These are phyloP conservation scores for Fusarium chlamydosporum DNA, from an alignment of 2,329 filamentous ascomycete genomes.

Conservation along the genomic window DNA sequence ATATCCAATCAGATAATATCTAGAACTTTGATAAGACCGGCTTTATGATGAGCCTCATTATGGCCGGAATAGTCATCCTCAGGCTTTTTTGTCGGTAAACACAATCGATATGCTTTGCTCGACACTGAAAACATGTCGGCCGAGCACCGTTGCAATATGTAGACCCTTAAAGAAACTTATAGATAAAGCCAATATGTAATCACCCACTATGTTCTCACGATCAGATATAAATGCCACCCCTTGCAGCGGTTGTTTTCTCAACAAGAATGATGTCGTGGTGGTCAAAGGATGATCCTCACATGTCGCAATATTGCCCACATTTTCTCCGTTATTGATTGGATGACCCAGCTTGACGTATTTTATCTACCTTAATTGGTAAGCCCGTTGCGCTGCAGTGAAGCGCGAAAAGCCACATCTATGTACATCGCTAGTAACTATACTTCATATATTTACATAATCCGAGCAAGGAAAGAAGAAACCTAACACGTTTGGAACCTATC, in stretches of 20 bases:
- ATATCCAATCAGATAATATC: too few relatives aligned
- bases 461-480: not conserved
- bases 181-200: not conserved
- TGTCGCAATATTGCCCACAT: not conserved
- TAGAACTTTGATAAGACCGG: too few relatives aligned
- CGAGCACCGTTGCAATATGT: constrained; percentile 1
- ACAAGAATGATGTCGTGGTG: constrained; percentile 5
- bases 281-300: constrained; percentile 1
- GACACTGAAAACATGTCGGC: not conserved
- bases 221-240: not conserved
- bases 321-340: not conserved
- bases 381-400: not conserved
- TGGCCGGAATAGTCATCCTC: too few relatives aligned
- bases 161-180: not conserved
- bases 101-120: not conserved
- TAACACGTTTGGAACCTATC: too few relatives aligned
- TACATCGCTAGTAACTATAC: not conserved
- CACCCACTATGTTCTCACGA: not conserved
- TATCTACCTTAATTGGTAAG: not conserved
- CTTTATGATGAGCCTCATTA: too few relatives aligned
- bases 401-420: not conserved
- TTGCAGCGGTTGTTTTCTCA: not conserved
- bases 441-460: constrained; percentile 2
- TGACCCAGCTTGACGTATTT: not conserved
- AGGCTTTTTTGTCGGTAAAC: not conserved